Evolutionary conservation across 495 filamentous ascomycete genomes (phyloP), one percentile per base, ranked within the genome.

Genomic region (Penicillium ochrochloron): DNA sequence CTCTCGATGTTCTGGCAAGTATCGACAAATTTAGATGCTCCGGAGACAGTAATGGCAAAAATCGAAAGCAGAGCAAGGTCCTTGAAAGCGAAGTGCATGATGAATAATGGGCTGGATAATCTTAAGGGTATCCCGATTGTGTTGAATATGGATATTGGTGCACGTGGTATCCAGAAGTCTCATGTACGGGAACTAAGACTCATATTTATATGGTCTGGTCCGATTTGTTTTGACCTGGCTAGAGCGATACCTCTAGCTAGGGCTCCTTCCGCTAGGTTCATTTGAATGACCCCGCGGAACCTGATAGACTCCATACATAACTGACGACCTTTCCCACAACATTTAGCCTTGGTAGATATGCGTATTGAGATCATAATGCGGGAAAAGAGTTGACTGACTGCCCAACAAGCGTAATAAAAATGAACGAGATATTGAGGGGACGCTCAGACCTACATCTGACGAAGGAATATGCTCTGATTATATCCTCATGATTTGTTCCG

Each of bases 1-100:
- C 62, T 58, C 23, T 71, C 58, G 21, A 71, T 60, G 19, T 68
- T 58, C 21, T 64, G 51, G 31, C 69, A 71, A n/a, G 62, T 66
- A 35, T 64, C 15, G 25, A 63, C 69, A 25, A 71, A 71, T 50
- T 68, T 68, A 53, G 69, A 71, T 17, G 66, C 29, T 11, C 54
- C 62, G 6, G 66, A 68, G 9, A 64, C 60, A 7, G 61, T 52
- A 19, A 68, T 57, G 23, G 61, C 61, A 11, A 68, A 59, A 37
- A 71, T 34, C 33, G 66, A 60, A 15, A 71, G 51, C 8, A 71
- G 52, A 12, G 59, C 65, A n/a, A 71, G 35, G 41, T 48, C 61
- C 57, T 68, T 66, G 42, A 68, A 27, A 35, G 52, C 64, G 63
- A 68, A 68, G 9, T 68, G 63, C 69, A 71, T 71, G n/a, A 34